Base-by-base conservation (phyloP, 148 eudicot species). In the Suaeda aralocaspica region DNA sequence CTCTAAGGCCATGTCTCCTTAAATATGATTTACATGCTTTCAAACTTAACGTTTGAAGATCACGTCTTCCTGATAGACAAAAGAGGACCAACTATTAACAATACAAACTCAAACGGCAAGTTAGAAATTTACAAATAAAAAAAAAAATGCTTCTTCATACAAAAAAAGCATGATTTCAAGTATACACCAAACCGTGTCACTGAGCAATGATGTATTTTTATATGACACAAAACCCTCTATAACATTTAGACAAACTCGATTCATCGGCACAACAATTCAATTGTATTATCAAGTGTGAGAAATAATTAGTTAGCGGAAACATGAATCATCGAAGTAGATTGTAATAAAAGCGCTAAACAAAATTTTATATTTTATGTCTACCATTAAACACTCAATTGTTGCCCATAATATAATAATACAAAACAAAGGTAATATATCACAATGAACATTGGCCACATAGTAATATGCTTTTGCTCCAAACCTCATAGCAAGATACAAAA, bases 1-100 rank as follows among this genome's bases (percentile, higher is more conserved):
- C 73, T 78, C 98, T 83, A 83, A 92, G 88, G 4, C 84, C 85
- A 57, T 82, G 81, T 68, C 61, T 74, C 51, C 96, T 82, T 58
- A 89, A 72, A 74, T 88, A 89, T 18, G 86, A 78, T 82, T 77
- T 86, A 80, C 83, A 86, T 49, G 86, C 90, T 44, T 34, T 71
- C 36, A 88, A 67, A 64, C 71, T 86, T 41, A 92, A 78, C 15
- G 78, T 82, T 68, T 78, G 78, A 68, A 86, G 61, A 64, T 81
- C 81, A 45, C 82, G 82, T 65, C 75, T 77, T 71, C 74, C 98
- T 89, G 85, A 73, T 76, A n/a, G 72, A 70, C 44, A 75, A 15
- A 24, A 67, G 33, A 41, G 31, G 58, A 75, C 22, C 30, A 31
- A 13, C 57, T 26, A 22, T 14, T 69, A 25, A 33, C 41, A 2